Base-by-base conservation (phyloP, 495 filamentous ascomycete species). In the Penicillium odoratum region DNA sequence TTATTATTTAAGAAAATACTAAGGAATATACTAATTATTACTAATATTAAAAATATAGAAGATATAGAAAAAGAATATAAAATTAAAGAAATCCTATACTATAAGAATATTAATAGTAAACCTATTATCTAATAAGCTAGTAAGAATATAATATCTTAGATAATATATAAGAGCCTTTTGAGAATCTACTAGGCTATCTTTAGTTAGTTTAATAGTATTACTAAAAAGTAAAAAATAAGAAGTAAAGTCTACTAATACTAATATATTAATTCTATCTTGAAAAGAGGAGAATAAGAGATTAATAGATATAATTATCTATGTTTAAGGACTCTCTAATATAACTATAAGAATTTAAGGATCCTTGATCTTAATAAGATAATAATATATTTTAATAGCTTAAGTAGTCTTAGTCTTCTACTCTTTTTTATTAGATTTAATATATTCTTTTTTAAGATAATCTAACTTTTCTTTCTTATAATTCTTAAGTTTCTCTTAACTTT, bases 101-200 rank as follows among this genome's bases (percentile, higher is more conserved):
- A 51, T 51, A 51, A 11, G 29, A 21, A 51, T 9, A 9, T 40
- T 49, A 61, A 47, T 43, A 43, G 48, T 31, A 48, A 61, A 13
- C 15, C 25, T 50, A 61, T 1, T 53, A 53, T 25, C 7, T 61
- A 11, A 7, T 61, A 30, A 57, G 53, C 15, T 61, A 57, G 43
- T 57, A 57, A 15, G n/a, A 5, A 28, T 61, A 57, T 30, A 16
- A 48, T 61, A 55, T 31, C 45, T 60, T 45, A 38, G 30, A 60
- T 51, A 48, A 61, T 61, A 57, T 50, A 53, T 57, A 53, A 43
- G 49, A 61, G 53, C 48, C 33, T 61, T 57, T 61, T 25, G 13
- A 53, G 49, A 61, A 61, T 26, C 31, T 61, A 57, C 54, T 13
- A 31, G 54, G 34, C 49, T 61, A 48, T 28, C 18, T 18, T 15